phyloP scores from a whole-genome alignment of 805 yeast species.

The Deakozyma indianensis region DNA sequence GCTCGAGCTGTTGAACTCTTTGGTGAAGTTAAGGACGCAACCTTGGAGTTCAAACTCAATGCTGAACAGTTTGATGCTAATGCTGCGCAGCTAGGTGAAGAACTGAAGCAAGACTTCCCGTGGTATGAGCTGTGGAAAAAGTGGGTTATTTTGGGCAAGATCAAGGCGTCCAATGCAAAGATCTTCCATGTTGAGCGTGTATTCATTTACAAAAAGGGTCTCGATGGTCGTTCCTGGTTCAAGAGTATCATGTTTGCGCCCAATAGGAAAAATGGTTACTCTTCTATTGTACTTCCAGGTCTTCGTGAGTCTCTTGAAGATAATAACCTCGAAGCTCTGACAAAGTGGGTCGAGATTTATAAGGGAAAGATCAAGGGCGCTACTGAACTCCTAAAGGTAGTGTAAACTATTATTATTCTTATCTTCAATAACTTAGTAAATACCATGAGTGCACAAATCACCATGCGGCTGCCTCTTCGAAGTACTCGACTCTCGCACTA shows the following conservation, averaged over 20 bases:
- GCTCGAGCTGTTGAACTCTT: conserved; percentile 9
- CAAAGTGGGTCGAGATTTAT: conserved; percentile 27
- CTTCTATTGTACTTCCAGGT: conserved; percentile 45
- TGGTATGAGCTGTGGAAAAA: conserved; percentile 40
- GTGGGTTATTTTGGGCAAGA: conserved; percentile 11
- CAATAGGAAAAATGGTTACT: conserved; percentile 45
- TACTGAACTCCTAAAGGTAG: conserved; percentile 3
- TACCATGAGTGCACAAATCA: too few relatives aligned
- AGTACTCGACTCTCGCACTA: neutral
- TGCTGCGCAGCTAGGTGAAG: conserved; percentile 29
- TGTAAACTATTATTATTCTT: too few relatives aligned
- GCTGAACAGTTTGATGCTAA: conserved; percentile 33
- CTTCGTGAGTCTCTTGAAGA: conserved; percentile 41
- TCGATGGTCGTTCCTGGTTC: conserved; percentile 40
- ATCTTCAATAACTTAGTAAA: too few relatives aligned
- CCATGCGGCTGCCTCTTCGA: neutral
- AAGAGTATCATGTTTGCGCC: conserved; percentile 46
- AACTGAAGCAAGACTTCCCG: conserved; percentile 51
- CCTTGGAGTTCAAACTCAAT: conserved; percentile 13
- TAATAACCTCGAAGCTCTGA: conserved; percentile 22
- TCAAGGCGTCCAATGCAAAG: conserved; percentile 24
- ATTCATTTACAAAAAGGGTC: conserved; percentile 34
- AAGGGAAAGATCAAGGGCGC: conserved; percentile 7
- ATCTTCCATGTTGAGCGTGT: conserved; percentile 30
- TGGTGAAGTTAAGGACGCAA: conserved; percentile 8